These are phyloP conservation scores for Globisporangium alternatum DNA, from an alignment of 352 stramenopile genomes.

Conservation along the genomic window DNA sequence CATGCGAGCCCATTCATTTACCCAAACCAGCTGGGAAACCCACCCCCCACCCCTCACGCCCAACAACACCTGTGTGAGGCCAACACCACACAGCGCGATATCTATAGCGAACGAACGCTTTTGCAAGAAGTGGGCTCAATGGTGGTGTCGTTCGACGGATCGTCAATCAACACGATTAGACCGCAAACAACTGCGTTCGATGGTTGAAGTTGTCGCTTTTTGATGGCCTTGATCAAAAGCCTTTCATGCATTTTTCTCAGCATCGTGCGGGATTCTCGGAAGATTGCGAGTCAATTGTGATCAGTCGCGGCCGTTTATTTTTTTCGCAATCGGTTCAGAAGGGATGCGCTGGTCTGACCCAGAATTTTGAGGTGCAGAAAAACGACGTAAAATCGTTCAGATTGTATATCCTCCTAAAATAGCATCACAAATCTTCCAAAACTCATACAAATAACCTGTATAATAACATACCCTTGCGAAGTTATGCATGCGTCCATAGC, in stretches of 20 bases:
- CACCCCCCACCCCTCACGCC: no score
- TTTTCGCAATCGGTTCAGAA: constrained; percentile 3
- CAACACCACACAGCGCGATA: no score
- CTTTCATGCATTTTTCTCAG: constrained; percentile 4
- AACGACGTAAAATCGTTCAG: neutral
- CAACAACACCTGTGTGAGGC: no score
- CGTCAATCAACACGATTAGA: neutral
- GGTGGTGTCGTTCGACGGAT: neutral
- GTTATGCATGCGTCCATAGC: no score
- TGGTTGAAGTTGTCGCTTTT: neutral
- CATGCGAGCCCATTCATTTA: no score
- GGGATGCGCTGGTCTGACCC: neutral
- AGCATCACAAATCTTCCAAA: neutral
- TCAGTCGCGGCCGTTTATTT: neutral
- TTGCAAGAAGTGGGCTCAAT: no score
- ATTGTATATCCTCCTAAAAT: neutral
- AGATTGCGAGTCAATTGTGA: no score
- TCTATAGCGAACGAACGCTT: no score
- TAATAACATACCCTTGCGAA: neutral
- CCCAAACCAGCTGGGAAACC: no score
- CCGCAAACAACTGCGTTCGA: no score
- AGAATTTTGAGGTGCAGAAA: neutral
- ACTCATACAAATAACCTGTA: neutral
- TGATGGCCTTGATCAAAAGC: neutral
- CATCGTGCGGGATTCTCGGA: no score